Evolutionary conservation across 208 protist genomes (phyloP), one percentile per base, ranked within the genome.

Genomic region (Trichomonas gallinae): DNA sequence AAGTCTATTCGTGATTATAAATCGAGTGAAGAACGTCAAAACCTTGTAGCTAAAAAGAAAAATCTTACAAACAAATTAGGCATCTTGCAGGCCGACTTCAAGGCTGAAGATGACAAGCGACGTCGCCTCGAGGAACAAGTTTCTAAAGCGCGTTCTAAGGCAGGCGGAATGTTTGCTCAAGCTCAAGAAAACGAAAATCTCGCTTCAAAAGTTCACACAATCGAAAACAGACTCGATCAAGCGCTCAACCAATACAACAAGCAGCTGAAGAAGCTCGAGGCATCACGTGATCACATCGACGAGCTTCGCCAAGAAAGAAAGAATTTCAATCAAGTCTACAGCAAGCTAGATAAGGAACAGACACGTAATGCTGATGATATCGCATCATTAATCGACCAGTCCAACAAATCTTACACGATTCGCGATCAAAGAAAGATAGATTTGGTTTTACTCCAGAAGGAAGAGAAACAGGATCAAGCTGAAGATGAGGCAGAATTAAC

Each of bases 171-270:
- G 17, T 93, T 58, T 93, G 40, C 87, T 17, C 87, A 93, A 51
- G 87, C 87, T 0, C 40, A 42, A 51, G 87, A 93, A 93, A 48
- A 51, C 46, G 87, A 93, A 51, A 42, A 34, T 51, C 44, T 48
- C n/a, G 1, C 13, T 13, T 48, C 8, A 51, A 42, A 51, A 44
- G 40, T 93, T 10, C 87, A 58, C 34, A 93, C 44, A 48, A 93
- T 93, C 40, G 87, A 93, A 93, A 93, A 93, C 31, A 48, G 87
- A 38, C 87, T 93, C n/a, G 87, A 93, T 26, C 23, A 93, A 51
- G 40, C 44, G 13, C 87, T 93, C 17, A 26, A 34, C 17, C n/a
- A 0, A 8, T 93, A 93, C 44, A 93, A 93, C 44, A 93, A 93
- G 44, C 42, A 34, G 8, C 44, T 93, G 10, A 93, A 48, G 11